phyloP scores from a whole-genome alignment of 1,139 yeast species.

The Hansenula sp. region DNA sequence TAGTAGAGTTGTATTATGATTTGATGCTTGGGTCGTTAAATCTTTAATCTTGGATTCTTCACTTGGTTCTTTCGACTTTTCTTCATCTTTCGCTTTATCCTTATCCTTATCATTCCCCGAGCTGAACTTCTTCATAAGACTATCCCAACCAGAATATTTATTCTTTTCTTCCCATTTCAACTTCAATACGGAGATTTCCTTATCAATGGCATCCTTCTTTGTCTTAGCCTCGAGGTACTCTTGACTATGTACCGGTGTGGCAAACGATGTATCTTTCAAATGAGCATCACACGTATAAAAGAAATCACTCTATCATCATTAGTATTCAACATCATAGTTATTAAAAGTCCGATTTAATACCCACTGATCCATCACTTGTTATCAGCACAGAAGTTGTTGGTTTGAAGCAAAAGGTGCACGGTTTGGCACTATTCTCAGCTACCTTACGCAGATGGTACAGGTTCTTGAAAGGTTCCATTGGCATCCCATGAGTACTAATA shows the following conservation, averaged over 20 bases:
- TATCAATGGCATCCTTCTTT: constrained; percentile 35
- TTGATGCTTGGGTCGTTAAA: constrained; percentile 26
- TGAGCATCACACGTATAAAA: constrained; percentile 70
- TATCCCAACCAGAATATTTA: constrained; percentile 28
- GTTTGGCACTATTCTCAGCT: constrained; percentile 47
- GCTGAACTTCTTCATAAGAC: constrained; percentile 25
- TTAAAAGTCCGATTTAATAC: too few species aligned
- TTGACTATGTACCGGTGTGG: constrained; percentile 44
- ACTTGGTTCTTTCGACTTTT: constrained; percentile 17
- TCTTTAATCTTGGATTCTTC: constrained; percentile 25
- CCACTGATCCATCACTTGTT: constrained; percentile 36
- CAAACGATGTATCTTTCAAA: constrained; percentile 59
- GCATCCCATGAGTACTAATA: not conserved
- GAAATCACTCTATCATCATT: constrained; percentile 52
- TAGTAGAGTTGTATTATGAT: constrained; percentile 22
- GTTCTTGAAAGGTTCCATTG: constrained; percentile 38
- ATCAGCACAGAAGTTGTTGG: constrained; percentile 62
- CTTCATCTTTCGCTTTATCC: constrained; percentile 17
- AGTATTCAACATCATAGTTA: too few species aligned
- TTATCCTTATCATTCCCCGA: constrained; percentile 26
- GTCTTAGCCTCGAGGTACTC: constrained; percentile 42
- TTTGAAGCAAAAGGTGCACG: constrained; percentile 67
- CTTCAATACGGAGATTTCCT: constrained; percentile 35
- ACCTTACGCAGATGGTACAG: constrained; percentile 54
- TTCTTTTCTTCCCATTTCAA: constrained; percentile 27